These are phyloP conservation scores for Nakaseomyces glabratus DNA, from an alignment of 1,139 yeast species.

Conservation along the genomic window DNA sequence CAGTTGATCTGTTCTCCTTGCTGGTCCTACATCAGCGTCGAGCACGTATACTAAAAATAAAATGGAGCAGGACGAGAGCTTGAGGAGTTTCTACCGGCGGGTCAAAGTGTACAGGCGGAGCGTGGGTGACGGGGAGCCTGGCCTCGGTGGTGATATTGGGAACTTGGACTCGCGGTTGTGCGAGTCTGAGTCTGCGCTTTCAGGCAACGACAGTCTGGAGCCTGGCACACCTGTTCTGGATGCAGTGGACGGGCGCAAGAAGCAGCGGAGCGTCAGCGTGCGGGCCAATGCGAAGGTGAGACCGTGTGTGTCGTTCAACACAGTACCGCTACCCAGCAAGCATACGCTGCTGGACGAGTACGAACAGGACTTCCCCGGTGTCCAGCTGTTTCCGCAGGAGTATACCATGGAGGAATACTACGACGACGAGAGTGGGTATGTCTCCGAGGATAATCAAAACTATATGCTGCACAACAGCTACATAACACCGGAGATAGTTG, in stretches of 20 bases:
- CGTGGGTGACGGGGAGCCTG: no score
- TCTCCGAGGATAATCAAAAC: conserved; percentile 10
- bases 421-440: conserved; percentile 20
- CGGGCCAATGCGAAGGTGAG: conserved; percentile 12
- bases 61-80: conserved; percentile 12
- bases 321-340: conserved; percentile 26
- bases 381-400: conserved; percentile 16
- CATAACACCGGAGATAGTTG: conserved; percentile 8
- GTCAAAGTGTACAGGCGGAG: conserved; percentile 14
- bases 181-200: no score
- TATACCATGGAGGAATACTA: conserved; percentile 24
- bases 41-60: not conserved
- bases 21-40: no score
- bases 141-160: conserved; percentile 1
- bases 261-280: not conserved
- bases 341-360: conserved; percentile 16
- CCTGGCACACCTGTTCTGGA: no score
- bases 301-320: conserved; percentile 29
- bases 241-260: not conserved
- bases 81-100: conserved; percentile 16
- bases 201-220: no score
- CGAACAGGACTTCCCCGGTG: conserved; percentile 19
- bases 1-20: no score
- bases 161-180: no score
- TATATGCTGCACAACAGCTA: conserved; percentile 10